Base-by-base conservation (phyloP, 768 basidiomycete species). In the Mycena indigotica region DNA sequence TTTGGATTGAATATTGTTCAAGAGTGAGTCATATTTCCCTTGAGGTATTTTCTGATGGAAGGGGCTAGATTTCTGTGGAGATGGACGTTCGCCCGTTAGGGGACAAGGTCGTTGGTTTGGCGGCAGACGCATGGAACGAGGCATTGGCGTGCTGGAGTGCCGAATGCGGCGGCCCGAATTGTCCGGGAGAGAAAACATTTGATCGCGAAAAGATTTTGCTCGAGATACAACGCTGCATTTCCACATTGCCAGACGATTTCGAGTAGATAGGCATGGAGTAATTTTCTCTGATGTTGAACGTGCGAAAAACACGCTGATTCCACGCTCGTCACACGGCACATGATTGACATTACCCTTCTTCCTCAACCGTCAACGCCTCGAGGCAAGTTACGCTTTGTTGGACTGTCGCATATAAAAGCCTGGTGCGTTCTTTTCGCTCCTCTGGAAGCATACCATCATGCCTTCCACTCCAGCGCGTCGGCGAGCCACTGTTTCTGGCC, bases 131-230 rank as follows among this genome's bases (percentile, higher is more conserved):
- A 29, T 82, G 80, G 79, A 62, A 67, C 0, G 72, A 75, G 45
- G 79, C 81, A n/a, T 66, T 68, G 62, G 70, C 73, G 13, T 82
- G 78, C 55, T 82, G 80, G 80, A 68, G 67, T 50, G 70, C 77
- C 0, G 72, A 52, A 28, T 63, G 62, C 21, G 28, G 15, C 3
- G 48, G 46, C 28, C 41, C 28, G 3, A 55, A 26, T 13, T 63
- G 62, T 23, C 19, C 26, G 2, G 55, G 55, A 26, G 58, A 28
- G n/a, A 53, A 58, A 21, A 8, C 28, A 8, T 48, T 48, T 48
- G 46, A 48, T 6, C 46, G 46, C 6, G 46, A 48, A 26, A 23
- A 48, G 19, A 48, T 48, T 26, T 26, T 48, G 46, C 13, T 6
- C 5, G 46, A 5, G 24, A 48, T 48, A 13, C 25, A 28, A 23